Evolutionary conservation across 2,329 filamentous ascomycete species (phyloP).

Genomic region (Geosmithia morbida): DNA sequence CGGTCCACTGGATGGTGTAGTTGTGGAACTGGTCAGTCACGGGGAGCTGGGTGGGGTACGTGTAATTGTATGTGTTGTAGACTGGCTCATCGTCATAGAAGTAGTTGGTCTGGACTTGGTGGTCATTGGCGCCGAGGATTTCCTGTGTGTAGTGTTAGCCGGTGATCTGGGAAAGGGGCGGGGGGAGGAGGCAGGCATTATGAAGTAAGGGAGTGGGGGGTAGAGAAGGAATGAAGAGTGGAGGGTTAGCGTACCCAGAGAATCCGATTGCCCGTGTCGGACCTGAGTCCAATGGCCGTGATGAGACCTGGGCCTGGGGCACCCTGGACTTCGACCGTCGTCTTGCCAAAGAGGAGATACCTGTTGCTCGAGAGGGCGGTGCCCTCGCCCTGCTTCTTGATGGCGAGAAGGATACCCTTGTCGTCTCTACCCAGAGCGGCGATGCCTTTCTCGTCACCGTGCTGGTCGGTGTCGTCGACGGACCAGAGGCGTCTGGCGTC

Average conservation of each 20-base stretch:
- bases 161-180: no score
- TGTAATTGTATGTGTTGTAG: constrained; percentile 33
- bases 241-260: constrained; percentile 11
- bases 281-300: constrained; percentile 63
- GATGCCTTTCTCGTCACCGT: constrained; percentile 11
- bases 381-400: constrained; percentile 39
- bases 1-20: constrained; percentile 55
- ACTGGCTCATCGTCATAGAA: constrained; percentile 52
- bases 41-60: constrained; percentile 25
- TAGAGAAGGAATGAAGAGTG: not conserved
- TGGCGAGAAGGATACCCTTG: constrained; percentile 27
- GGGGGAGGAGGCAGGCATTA: no score
- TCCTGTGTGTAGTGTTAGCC: constrained; percentile 6
- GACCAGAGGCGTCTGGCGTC: constrained; percentile 12
- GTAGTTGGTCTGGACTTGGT: constrained; percentile 68
- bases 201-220: no score
- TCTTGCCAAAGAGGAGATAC: constrained; percentile 76
- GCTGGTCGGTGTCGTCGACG: constrained; percentile 17
- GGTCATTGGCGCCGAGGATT: constrained; percentile 14
- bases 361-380: constrained; percentile 53
- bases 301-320: constrained; percentile 63
- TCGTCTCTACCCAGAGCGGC: constrained; percentile 9
- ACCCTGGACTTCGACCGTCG: constrained; percentile 55
- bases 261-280: constrained; percentile 67
- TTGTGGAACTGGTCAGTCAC: constrained; percentile 35